Evolutionary conservation across 306 rosid genomes (phyloP).

Genomic region (Castanospermum australe): DNA sequence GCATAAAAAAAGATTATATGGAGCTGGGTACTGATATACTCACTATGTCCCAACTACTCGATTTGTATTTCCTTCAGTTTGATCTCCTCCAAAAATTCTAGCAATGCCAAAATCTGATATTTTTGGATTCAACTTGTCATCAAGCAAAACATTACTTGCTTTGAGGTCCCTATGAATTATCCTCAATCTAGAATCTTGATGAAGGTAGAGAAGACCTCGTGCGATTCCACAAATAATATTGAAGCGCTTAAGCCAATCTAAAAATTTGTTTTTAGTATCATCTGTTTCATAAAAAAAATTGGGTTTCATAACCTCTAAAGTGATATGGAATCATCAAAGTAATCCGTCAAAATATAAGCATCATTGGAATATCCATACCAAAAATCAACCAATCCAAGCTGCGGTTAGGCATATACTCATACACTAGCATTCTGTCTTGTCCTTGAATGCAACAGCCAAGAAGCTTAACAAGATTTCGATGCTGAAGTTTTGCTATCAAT

Average conservation of each 20-base stretch:
- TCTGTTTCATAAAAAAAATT: slow-evolving; percentile 21
- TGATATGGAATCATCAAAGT: neutral
- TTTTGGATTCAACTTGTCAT: slow-evolving; percentile 40
- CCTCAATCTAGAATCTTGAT: slow-evolving; percentile 46
- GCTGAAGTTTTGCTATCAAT: slow-evolving; percentile 42
- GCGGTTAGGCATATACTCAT: slow-evolving; percentile 31
- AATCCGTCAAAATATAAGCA: neutral
- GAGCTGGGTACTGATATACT: slow-evolving; percentile 2
- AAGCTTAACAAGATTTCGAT: slow-evolving; percentile 50
- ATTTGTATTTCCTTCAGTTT: slow-evolving; percentile 46
- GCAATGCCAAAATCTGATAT: slow-evolving; percentile 59
- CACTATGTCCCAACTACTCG: slow-evolving; percentile 54
- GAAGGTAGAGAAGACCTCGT: slow-evolving; percentile 52
- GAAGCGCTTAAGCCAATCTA: slow-evolving; percentile 49
- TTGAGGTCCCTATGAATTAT: slow-evolving; percentile 51
- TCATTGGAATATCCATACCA: slow-evolving; percentile 13
- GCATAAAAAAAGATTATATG: neutral
- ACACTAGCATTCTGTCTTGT: slow-evolving; percentile 21
- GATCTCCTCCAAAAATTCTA: slow-evolving; percentile 44
- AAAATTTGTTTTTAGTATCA: slow-evolving; percentile 11
- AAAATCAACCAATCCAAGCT: slow-evolving; percentile 42
- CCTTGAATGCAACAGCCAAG: slow-evolving; percentile 38
- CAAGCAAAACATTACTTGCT: slow-evolving; percentile 49
- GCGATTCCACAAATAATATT: slow-evolving; percentile 47
- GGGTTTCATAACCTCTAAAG: neutral